Evolutionary conservation across 2,329 filamentous ascomycete species (phyloP).

Genomic region (Ophiostoma sp.): DNA sequence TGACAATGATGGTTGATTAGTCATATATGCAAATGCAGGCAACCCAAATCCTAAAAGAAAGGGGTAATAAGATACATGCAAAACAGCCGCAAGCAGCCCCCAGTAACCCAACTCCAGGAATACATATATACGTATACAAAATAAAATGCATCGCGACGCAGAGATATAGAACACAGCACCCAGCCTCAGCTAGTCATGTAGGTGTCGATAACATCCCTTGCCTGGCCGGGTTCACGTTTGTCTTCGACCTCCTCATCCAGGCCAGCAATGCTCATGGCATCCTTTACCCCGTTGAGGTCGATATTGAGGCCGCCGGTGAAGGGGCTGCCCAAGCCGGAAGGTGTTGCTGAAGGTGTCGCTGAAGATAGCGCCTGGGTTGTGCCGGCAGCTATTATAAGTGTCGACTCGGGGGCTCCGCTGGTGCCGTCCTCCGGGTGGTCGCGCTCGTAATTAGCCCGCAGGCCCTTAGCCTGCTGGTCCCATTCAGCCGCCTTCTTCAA

Average conservation of each 20-base stretch:
- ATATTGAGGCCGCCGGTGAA: not conserved
- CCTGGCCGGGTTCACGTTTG: not conserved
- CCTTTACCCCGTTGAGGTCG: not conserved
- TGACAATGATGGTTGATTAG: not conserved
- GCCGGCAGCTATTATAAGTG: not conserved
- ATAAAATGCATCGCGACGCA: not conserved
- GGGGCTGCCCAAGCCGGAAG: not conserved
- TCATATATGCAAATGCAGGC: not conserved
- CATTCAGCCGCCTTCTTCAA: constrained; percentile 60
- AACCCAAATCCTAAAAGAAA: not conserved
- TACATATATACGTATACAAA: not conserved
- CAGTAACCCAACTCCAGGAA: not conserved
- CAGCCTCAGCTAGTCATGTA: not conserved
- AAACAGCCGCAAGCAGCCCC: not conserved
- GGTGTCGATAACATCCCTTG: not conserved
- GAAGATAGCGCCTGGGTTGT: not conserved
- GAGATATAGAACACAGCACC: not conserved
- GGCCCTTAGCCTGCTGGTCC: constrained; percentile 60
- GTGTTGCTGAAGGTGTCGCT: not conserved
- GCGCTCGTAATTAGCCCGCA: constrained; percentile 48
- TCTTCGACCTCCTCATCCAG: not conserved
- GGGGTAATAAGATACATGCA: not conserved
- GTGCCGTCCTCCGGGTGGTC: constrained; percentile 43
- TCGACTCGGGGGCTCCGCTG: not conserved
- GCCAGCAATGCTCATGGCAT: not conserved